phyloP scores from a whole-genome alignment of 805 yeast species.

The Lipomyces kockii region DNA sequence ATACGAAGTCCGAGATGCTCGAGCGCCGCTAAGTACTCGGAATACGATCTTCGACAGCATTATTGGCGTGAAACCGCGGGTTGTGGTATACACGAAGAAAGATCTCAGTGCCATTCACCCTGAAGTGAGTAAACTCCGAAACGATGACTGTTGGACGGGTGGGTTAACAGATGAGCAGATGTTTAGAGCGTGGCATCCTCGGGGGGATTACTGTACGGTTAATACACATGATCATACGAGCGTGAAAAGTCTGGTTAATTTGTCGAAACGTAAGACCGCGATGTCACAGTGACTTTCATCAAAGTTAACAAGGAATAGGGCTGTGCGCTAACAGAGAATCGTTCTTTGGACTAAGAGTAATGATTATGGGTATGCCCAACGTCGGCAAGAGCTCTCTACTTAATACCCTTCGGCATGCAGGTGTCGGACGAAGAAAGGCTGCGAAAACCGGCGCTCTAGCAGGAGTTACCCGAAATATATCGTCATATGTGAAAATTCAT shows the following conservation, averaged over 20 bases:
- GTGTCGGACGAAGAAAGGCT: constrained; percentile 57
- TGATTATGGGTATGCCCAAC: constrained; percentile 94
- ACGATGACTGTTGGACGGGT: no score
- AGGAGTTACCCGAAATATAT: constrained; percentile 82
- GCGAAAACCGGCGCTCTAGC: constrained; percentile 87
- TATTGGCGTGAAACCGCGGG: constrained; percentile 56
- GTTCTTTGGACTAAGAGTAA: constrained; percentile 76
- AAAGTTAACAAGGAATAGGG: not conserved
- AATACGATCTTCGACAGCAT: constrained; percentile 77
- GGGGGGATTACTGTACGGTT: constrained; percentile 56
- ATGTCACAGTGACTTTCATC: constrained; percentile 3
- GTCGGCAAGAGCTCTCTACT: constrained; percentile 94
- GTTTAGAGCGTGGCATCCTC: constrained; percentile 57
- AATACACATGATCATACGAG: constrained; percentile 61
- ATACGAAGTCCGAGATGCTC: constrained; percentile 81
- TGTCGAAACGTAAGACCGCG: constrained; percentile 49
- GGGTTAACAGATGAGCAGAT: constrained; percentile 27
- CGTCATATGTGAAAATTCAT: constrained; percentile 71
- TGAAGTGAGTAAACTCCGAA: constrained; percentile 17
- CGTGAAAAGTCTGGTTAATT: constrained; percentile 55
- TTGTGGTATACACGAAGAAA: constrained; percentile 77
- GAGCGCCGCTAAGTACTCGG: constrained; percentile 86
- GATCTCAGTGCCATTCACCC: constrained; percentile 61
- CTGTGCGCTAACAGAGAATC: constrained; percentile 49
- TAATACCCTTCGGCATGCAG: constrained; percentile 66